Base-by-base conservation (phyloP, 306 rosid species). In the Quillaja saponaria region DNA sequence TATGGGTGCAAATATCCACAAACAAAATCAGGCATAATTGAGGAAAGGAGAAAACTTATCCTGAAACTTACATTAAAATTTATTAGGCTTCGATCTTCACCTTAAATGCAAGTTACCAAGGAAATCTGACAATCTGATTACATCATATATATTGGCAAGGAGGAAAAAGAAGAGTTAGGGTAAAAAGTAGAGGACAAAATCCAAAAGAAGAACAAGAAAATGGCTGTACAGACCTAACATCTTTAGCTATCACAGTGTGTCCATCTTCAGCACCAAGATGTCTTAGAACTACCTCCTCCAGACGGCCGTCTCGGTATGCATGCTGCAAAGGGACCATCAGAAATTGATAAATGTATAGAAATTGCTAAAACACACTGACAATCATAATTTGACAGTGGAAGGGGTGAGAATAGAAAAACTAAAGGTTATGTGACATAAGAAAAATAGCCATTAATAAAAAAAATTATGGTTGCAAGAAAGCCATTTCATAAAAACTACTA, bases 231-330 rank as follows among this genome's bases (percentile, higher is more conserved):
- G 13, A 92, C 99, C 96, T 92, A 62, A 89, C 64, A 64, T 89
- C 76, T 71, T 86, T 85, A 34, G 99, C 95, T 74, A 94, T 94
- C 67, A 94, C 87, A 4, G 86, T 58, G 42, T 72, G 67, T 9
- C 99, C 99, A 68, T 94, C 97, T 64, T 85, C 89, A 58, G 91
- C 88, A 58, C 96, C 97, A 55, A 94, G 87, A 77, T 87, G 97
- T 41, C 97, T 84, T 67, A 94, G 61, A 52, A 60, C 87, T 28
- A 81, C 90, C 79, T 89, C 83, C 79, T 94, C 99, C 58, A 83
- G 78, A 55, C 80, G 75, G 52, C 97, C 99, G 78, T 94, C 95
- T 35, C 82, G 81, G 67, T 74, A 87, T 9, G 87, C 97, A 78
- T 94, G 99, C 99, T 92, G 84, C 81, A 76, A 74, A 55, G 53